phyloP scores from a whole-genome alignment of 208 protist genomes.

The Trypanosoma scelopori region DNA sequence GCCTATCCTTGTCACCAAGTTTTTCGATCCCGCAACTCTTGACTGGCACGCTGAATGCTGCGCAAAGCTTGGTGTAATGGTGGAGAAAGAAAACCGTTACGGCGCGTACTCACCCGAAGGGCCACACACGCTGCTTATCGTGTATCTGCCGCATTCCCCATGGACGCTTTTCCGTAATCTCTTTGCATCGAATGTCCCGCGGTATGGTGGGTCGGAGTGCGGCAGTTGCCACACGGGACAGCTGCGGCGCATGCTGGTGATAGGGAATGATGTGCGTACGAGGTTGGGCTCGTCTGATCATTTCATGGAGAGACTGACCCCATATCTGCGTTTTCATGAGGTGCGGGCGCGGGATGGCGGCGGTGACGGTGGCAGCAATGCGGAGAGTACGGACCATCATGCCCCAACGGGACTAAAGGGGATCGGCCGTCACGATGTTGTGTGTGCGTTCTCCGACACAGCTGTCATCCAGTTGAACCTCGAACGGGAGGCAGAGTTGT shows the following conservation, averaged over 20 bases:
- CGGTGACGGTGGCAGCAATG: slow-evolving; percentile 8
- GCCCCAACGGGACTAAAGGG: slow-evolving; percentile 1
- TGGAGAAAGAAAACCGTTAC: slow-evolving; percentile 44
- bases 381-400: slow-evolving; percentile 9
- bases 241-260: slow-evolving; percentile 36
- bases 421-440: slow-evolving; percentile 26
- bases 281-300: slow-evolving; percentile 3
- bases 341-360: slow-evolving; percentile 6
- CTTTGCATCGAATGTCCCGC: slow-evolving; percentile 37
- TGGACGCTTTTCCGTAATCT: slow-evolving; percentile 68
- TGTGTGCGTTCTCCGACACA: slow-evolving; percentile 31
- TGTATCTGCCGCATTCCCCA: slow-evolving; percentile 66
- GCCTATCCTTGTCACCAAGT: slow-evolving; percentile 8
- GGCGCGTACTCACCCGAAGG: slow-evolving; percentile 36
- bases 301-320: slow-evolving; percentile 21
- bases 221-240: not conserved
- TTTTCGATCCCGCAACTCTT: slow-evolving; percentile 34
- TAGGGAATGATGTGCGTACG: slow-evolving; percentile 47
- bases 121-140: slow-evolving; percentile 31
- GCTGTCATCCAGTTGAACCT: slow-evolving; percentile 32
- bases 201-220: not conserved
- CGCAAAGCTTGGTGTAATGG: slow-evolving; percentile 34
- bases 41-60: slow-evolving; percentile 42
- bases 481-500: slow-evolving; percentile 9
- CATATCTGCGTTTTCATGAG: slow-evolving; percentile 14